Base-by-base conservation (phyloP, 1,139 yeast genomes). In the Nakaseomyces sp. region DNA sequence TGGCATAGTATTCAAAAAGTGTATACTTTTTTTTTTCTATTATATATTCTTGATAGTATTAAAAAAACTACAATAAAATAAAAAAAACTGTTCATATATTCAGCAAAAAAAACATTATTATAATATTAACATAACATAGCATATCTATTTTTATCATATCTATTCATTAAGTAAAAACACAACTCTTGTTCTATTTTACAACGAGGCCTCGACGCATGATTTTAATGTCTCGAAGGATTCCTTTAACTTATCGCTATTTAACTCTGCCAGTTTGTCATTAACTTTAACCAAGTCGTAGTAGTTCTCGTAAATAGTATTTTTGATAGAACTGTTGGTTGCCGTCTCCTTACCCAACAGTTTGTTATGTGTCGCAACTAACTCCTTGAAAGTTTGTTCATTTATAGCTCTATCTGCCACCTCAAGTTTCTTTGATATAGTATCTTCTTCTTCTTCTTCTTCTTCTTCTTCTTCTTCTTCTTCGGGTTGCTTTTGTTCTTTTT, bases 221-320 rank as follows among this genome's bases (percentile, higher is more conserved):
- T 32, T 32, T 4, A 32, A 32, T 5, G 37, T 18, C 13, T 17
- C 24, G 15, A 18, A n/a, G 37, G 24, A 32, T 18, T 32, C 25
- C 13, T 32, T 7, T 5, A 32, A 16, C 3, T 50, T 49, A 12
- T 46, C 45, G 17, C 43, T 41, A 25, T 48, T 48, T 40, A 54
- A 47, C 19, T 51, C 65, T 42, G 57, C 61, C 37, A 71, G 49
- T 18, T 71, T 66, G 35, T 69, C 69, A 47, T 71, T 71, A 33
- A 73, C 67, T 47, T 70, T 70, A 46, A 72, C 71, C 44, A 73
- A 56, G 47, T 73, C 78, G 53, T 71, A 72, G 58, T 73, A 73
- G 49, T 73, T 72, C 54, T 73, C 74, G 52, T 73, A 73, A 9
- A 73, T 71, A 40, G 73, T 72, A 33, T 73, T 71, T 47, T 73